A percentile compares a stretch with the other conserved stretches of the same genome.
Conservation (phyloP, 2,329 filamentous ascomycete species). For the Aspergillus sp. region DNA sequence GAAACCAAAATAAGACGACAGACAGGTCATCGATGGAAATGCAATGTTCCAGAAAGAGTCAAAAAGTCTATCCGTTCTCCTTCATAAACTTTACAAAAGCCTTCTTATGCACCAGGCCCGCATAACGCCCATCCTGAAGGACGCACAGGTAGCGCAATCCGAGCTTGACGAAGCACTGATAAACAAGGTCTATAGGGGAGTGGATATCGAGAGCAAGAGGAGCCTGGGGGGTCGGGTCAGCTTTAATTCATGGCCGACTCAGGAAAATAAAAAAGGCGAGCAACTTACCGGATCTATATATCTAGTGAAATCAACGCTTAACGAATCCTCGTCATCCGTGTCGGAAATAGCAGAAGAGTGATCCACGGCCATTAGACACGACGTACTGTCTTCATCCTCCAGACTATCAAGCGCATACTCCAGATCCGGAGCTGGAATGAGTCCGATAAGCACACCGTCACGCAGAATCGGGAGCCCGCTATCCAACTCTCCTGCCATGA, state of each 20-base stretch:
- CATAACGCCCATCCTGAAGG: conserved; percentile 77
- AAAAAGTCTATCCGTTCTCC: conserved; percentile 55
- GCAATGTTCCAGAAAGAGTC: neutral
- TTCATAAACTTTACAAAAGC: conserved; percentile 93
- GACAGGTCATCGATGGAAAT: neutral
- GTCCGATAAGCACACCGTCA: conserved; percentile 74
- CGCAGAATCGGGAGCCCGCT: conserved; percentile 86
- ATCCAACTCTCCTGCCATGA: conserved; percentile 84
- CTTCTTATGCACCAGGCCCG: conserved; percentile 96
- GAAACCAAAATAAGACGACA: neutral
- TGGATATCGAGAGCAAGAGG: conserved; percentile 85
- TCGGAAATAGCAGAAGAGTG: conserved; percentile 59
- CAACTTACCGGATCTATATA: conserved; percentile 81
- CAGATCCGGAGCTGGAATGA: conserved; percentile 91
- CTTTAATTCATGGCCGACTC: neutral
- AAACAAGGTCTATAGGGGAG: conserved; percentile 91
- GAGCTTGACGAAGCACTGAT: conserved; percentile 94
- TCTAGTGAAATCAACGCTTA: conserved; percentile 81
- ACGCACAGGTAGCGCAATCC: conserved; percentile 92
- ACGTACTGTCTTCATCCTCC: conserved; percentile 64
- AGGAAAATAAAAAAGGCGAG: neutral
- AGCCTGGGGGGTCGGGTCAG: conserved; percentile 51
- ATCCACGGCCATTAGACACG: conserved; percentile 79
- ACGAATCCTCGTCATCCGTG: conserved; percentile 55
- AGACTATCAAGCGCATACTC: conserved; percentile 89